phyloP scores from a whole-genome alignment of 2,329 filamentous ascomycete species.

The Microsporum ferrugineum region DNA sequence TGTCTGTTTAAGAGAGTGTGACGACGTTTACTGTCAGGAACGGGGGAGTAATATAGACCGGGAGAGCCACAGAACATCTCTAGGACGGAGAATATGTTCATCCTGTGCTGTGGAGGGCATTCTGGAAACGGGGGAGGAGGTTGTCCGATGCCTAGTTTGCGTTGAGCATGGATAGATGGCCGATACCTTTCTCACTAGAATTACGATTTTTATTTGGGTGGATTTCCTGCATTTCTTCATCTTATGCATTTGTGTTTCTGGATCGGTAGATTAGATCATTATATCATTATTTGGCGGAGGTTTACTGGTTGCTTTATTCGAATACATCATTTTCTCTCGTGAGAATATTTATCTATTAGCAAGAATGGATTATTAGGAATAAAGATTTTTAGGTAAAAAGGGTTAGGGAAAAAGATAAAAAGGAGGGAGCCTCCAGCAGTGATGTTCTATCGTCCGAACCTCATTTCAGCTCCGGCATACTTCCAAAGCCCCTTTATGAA shows the following conservation, averaged over 20 bases:
- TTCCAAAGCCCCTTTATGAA: constrained; percentile 77
- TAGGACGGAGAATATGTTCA: constrained; percentile 28
- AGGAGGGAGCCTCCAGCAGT: neutral
- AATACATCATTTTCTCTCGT: neutral
- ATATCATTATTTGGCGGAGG: neutral
- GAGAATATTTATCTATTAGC: neutral
- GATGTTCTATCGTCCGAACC: constrained; percentile 51
- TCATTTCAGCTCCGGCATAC: constrained; percentile 79
- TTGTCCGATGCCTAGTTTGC: constrained; percentile 30
- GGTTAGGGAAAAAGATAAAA: neutral
- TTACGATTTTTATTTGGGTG: neutral
- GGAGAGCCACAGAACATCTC: neutral
- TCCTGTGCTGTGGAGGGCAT: constrained; percentile 31
- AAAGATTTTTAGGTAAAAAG: neutral
- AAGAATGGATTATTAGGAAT: neutral
- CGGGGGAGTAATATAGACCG: neutral
- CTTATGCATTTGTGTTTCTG: neutral
- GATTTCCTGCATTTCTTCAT: neutral
- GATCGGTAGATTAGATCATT: neutral
- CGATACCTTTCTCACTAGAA: neutral
- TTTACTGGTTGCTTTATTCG: neutral
- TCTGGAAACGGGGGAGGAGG: constrained; percentile 27
- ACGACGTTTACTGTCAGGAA: constrained; percentile 22
- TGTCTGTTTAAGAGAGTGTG: constrained; percentile 33
- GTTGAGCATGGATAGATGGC: constrained; percentile 15